Base-by-base conservation (phyloP, 257 asterid genomes). In the Solanum etuberosum region DNA sequence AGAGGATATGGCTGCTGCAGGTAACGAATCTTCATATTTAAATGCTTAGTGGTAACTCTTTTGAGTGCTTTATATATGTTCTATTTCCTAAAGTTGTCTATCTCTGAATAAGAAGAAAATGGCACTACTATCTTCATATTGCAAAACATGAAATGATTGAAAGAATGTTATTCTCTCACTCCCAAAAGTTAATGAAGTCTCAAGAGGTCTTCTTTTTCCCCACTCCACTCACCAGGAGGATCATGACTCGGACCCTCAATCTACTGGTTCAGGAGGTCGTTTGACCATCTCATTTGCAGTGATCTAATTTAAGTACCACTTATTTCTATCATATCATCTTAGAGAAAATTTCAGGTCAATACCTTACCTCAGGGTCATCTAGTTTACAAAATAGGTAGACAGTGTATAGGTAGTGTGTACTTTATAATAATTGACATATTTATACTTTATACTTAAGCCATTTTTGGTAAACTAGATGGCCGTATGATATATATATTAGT, bases 1-100 rank as follows among this genome's bases (percentile, higher is more conserved):
- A 86, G 93, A 90, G 35, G 90, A 88, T 82, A 59, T 70, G 13
- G 6, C 87, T 84, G 84, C 91, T 6, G 68, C 67, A 16, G 63
- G 88, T 85, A 87, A 76, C 20, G 59, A 38, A 70, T 40, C 85
- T 57, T n/a, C 83, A 86, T 23, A 21, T 23, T 86, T 68, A 76
- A 48, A 57, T 35, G 32, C 40, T 43, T 15, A 16, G 7, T 80
- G 37, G 35, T 38, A 40, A 48, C 59, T 59, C 67, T 59, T 59
- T 59, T 59, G 67, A 59, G 67, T 59, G 67, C 13, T 21, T 23
- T 21, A 2, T 3, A 21, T 48, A 15, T 15, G 29, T 59, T 59
- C 6, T 21, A 9, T 21, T 59, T 59, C 27, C 67, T 59, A 48
- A 48, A 48, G 59, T 48, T 4, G 14, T 59, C 25, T 3, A 40